Conservation (phyloP, 1,284 basidiomycete genomes). For the Irpex sp. region DNA sequence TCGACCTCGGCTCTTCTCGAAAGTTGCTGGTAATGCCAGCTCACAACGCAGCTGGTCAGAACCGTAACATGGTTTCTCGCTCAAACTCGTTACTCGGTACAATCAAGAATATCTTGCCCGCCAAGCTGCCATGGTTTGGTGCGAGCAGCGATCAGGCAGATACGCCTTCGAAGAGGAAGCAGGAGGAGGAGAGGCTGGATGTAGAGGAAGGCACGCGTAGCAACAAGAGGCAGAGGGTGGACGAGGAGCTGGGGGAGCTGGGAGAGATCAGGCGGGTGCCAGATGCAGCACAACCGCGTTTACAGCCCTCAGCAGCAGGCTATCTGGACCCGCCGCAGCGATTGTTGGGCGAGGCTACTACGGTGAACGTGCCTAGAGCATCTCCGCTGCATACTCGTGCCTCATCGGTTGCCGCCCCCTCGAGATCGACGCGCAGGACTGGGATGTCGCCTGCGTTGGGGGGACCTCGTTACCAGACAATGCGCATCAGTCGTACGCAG, state of each 20-base stretch:
- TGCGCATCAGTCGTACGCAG: slow-evolving; percentile 20
- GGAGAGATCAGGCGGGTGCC: slow-evolving; percentile 1
- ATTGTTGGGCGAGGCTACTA: slow-evolving; percentile 12
- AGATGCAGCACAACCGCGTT: slow-evolving; percentile 1
- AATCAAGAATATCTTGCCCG: slow-evolving; percentile 26
- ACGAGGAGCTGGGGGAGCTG: slow-evolving; percentile 22
- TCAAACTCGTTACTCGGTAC: slow-evolving; percentile 26
- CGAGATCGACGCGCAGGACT: slow-evolving; percentile 8
- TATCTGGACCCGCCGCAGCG: slow-evolving; percentile 28
- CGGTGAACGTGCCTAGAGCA: background rate
- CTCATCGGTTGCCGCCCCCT: slow-evolving; percentile 19
- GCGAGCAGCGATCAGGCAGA: slow-evolving; percentile 21
- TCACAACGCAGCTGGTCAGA: slow-evolving; percentile 10
- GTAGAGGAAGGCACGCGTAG: slow-evolving; percentile 16
- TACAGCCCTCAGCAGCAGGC: slow-evolving; percentile 15
- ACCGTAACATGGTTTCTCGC: slow-evolving; percentile 18
- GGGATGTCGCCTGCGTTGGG: background rate
- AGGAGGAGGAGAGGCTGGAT: slow-evolving; percentile 3
- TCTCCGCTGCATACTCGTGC: slow-evolving; percentile 16
- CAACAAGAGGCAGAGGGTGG: slow-evolving; percentile 26
- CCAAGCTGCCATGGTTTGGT: slow-evolving; percentile 25
- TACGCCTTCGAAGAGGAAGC: slow-evolving; percentile 20
- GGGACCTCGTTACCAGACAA: slow-evolving; percentile 6
- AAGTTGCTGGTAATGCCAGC: slow-evolving; percentile 4
- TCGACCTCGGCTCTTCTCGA: background rate